Percentiles rank a stretch among this genome's conserved stretches.
Conservation (phyloP, 805 yeast species). For the Dipodascus geniculatus region DNA sequence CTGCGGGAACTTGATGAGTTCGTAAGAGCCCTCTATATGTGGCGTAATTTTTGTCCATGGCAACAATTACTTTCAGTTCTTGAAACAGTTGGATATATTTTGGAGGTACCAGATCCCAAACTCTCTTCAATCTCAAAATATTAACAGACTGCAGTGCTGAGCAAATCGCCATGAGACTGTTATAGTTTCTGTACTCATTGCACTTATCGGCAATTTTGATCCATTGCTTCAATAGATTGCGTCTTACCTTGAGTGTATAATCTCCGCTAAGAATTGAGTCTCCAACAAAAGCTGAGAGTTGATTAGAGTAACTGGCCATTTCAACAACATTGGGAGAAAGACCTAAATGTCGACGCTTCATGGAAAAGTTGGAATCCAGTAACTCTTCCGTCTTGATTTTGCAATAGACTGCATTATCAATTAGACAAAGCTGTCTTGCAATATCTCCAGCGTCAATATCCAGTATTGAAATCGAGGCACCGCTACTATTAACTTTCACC, state of each 20-base stretch:
- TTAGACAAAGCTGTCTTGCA: constrained; percentile 25
- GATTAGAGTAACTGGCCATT: constrained; percentile 22
- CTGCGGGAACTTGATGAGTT: constrained; percentile 16
- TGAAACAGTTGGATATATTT: constrained; percentile 18
- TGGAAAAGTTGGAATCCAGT: constrained; percentile 24
- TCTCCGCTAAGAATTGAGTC: constrained; percentile 23
- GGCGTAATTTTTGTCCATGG: constrained; percentile 27
- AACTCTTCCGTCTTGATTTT: constrained; percentile 22
- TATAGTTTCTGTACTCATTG: constrained; percentile 22
- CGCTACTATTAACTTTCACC: constrained; percentile 7
- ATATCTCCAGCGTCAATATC: constrained; percentile 24
- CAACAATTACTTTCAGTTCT: constrained; percentile 17
- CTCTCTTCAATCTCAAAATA: constrained; percentile 23
- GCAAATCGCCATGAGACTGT: constrained; percentile 24
- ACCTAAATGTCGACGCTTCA: constrained; percentile 20
- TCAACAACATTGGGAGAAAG: constrained; percentile 23
- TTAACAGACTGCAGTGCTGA: constrained; percentile 25
- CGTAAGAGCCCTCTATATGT: constrained; percentile 21
- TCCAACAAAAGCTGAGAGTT: constrained; percentile 26
- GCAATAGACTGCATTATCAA: constrained; percentile 23
- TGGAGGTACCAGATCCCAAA: constrained; percentile 24
- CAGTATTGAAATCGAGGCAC: constrained; percentile 8
- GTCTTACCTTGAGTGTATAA: constrained; percentile 20
- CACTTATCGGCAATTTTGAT: constrained; percentile 26
- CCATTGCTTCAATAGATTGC: constrained; percentile 26